A percentile compares a stretch with the other conserved stretches of the same genome.
phyloP scores from a whole-genome alignment of 306 rosid genomes.

The Prosopis cineraria region DNA sequence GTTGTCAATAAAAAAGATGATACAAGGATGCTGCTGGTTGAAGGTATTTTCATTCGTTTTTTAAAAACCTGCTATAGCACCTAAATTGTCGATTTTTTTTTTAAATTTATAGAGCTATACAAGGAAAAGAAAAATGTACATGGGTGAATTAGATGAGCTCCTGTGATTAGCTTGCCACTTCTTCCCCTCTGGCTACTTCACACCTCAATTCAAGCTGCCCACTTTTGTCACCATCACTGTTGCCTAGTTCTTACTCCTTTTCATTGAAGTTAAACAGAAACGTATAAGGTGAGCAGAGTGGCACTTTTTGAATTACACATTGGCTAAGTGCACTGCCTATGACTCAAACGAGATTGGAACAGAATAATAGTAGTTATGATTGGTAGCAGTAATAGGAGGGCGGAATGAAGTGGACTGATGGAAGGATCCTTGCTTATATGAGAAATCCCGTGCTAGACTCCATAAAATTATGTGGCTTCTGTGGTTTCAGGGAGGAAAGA shows the following conservation, averaged over 20 bases:
- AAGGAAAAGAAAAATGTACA: constrained; percentile 5
- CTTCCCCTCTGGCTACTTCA: neutral
- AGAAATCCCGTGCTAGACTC: neutral
- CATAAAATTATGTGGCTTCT: neutral
- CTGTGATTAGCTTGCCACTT: neutral
- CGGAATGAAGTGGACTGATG: neutral
- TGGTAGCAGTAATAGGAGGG: neutral
- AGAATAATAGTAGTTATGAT: neutral
- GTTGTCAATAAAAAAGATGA: constrained; percentile 66
- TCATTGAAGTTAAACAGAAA: neutral
- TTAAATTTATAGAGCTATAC: constrained; percentile 5
- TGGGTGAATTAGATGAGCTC: neutral
- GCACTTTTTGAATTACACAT: neutral
- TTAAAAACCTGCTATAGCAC: neutral
- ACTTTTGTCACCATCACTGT: neutral
- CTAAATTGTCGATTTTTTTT: neutral
- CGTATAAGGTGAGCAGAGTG: neutral
- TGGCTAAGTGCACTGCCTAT: neutral
- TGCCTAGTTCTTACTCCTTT: neutral
- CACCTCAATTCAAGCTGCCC: neutral
- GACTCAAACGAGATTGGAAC: neutral
- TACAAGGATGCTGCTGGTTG: constrained; percentile 73
- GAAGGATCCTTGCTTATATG: too few species aligned
- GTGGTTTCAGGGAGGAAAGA: neutral
- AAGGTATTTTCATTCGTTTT: constrained; percentile 54